phyloP scores from a whole-genome alignment of 1,284 basidiomycete genomes.

The Ustilago bromivora region DNA sequence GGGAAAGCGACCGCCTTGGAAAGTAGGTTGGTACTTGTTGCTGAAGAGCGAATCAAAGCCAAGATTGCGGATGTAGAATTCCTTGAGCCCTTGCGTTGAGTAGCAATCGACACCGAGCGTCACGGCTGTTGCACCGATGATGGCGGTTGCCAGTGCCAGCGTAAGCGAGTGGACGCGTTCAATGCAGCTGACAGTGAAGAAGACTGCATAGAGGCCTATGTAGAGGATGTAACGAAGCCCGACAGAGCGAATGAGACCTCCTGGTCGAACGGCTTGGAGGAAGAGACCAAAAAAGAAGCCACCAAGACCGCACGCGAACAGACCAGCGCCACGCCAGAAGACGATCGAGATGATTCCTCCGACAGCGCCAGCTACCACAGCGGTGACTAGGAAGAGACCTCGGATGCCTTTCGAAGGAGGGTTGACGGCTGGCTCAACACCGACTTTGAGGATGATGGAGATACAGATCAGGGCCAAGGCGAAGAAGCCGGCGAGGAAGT shows the following conservation, averaged over 20 bases:
- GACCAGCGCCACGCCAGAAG: constrained; percentile 49
- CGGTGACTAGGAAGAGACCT: constrained; percentile 89
- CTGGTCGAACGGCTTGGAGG: constrained; percentile 84
- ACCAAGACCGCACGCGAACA: constrained; percentile 74
- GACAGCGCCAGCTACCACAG: constrained; percentile 81
- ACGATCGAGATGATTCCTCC: constrained; percentile 78
- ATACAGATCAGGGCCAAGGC: constrained; percentile 85
- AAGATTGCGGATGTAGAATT: constrained; percentile 94
- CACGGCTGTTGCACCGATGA: constrained; percentile 91
- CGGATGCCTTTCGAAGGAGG: constrained; percentile 82
- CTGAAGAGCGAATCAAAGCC: constrained; percentile 82
- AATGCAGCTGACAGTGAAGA: constrained; percentile 43
- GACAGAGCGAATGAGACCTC: constrained; percentile 81
- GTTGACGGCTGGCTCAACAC: constrained; percentile 82
- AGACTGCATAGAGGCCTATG: constrained; percentile 74
- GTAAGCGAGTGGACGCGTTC: constrained; percentile 55
- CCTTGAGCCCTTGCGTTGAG: constrained; percentile 78
- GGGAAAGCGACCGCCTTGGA: constrained; percentile 74
- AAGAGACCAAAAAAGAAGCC: constrained; percentile 88
- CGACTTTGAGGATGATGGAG: constrained; percentile 89
- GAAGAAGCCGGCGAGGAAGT: constrained; percentile 81
- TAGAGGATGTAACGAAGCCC: constrained; percentile 88
- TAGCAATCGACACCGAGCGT: constrained; percentile 94
- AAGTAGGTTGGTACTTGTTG: constrained; percentile 49
- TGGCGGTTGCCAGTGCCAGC: constrained; percentile 78